Conservation (phyloP, 306 rosid species). For the Casuarina glauca region DNA sequence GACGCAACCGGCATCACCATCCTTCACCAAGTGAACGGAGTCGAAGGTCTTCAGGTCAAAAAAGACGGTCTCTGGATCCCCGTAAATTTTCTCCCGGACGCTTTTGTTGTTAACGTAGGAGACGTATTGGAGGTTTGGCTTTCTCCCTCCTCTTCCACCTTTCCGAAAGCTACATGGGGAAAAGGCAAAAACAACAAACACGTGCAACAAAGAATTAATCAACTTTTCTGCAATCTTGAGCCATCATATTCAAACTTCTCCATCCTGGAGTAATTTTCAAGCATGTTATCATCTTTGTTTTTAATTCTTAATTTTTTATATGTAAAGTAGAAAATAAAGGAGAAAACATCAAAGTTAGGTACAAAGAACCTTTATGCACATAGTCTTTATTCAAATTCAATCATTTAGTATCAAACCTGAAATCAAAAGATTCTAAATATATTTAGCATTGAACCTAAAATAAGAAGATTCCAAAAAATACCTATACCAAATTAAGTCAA, state of each 20-base stretch:
- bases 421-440: too few species aligned
- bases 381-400: too few species aligned
- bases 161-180: background rate
- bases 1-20: conserved; percentile 43
- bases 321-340: too few species aligned
- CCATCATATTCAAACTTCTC: background rate
- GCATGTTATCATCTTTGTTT: background rate
- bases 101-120: conserved; percentile 45
- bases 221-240: background rate
- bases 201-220: background rate
- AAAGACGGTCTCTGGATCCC: conserved; percentile 51
- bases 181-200: background rate
- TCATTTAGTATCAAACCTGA: too few species aligned
- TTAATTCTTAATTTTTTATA: too few species aligned
- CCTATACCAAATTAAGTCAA: too few species aligned
- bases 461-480: too few species aligned
- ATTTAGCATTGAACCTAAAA: too few species aligned
- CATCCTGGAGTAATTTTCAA: background rate
- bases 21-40: conserved; percentile 48
- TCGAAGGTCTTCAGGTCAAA: conserved; percentile 43
- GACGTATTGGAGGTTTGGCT: conserved; percentile 39
- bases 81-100: conserved; percentile 27
- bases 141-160: background rate
- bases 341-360: too few species aligned
- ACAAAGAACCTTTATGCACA: too few species aligned